Base-by-base conservation (phyloP, 106 monocot genomes). In the Dioscorea alata region DNA sequence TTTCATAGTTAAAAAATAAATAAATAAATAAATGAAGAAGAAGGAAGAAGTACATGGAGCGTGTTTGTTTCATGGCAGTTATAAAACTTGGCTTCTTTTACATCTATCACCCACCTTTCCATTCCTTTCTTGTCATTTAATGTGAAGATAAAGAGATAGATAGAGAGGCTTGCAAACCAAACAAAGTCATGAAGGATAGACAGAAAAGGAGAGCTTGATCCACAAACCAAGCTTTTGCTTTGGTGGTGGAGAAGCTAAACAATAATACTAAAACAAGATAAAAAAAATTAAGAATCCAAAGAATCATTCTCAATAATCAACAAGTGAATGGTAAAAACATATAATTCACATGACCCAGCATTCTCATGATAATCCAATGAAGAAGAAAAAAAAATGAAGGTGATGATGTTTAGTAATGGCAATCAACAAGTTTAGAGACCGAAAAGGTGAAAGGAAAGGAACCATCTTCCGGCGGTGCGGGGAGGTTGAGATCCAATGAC, bases 401-500 rank as follows among this genome's bases (percentile, higher is more conserved):
- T 42, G 10, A 42, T 42, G 42, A 8, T 6, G 6, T 42, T 5
- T 31, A 88, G 64, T 86, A 82, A 59, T 78, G 83, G 80, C 87
- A 94, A 65, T 85, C 81, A 49, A 87, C 79, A 21, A 87, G 57
- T 10, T 86, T 76, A 2, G 84, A 74, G 12, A 70, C 31, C 31
- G 79, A 69, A 51, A 83, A 42, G 48, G 80, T 20, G 8, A 73
- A 21, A 56, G 67, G 70, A 12, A 22, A 33, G 33, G 0, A 42
- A 3, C 73, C 79, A 7, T 88, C 91, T 1, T 91, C 85, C 20
- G 81, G 49, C 0, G 88, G 83, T 1, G 88, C 83, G 5, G 88
- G 88, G 53, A 96, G 82, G 50, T 96, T 91, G 10, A 96, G 84
- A 81, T 96, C 95, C 51, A 91, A 70, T 1, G 74, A 66, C 6